Percentiles rank a stretch among this genome's conserved stretches.
phyloP scores from a whole-genome alignment of 768 basidiomycete species.

The Tricholomella constricta region DNA sequence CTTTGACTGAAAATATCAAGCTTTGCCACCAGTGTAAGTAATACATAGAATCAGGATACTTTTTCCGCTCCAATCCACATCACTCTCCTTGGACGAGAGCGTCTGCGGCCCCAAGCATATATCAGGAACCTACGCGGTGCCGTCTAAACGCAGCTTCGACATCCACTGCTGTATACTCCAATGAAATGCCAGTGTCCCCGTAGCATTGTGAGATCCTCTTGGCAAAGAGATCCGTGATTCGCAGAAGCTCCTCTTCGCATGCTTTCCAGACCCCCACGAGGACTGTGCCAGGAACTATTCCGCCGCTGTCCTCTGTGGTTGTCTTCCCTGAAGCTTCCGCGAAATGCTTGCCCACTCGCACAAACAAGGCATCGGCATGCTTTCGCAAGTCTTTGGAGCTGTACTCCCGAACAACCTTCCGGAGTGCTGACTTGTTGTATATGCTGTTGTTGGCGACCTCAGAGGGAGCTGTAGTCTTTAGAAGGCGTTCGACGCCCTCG shows the following conservation, averaged over 20 bases:
- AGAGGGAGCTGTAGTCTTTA: slow-evolving; percentile 74
- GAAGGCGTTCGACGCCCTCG: slow-evolving; percentile 85
- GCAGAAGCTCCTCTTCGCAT: slow-evolving; percentile 81
- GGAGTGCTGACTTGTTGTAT: slow-evolving; percentile 78
- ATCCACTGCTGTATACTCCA: slow-evolving; percentile 77
- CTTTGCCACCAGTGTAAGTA: no score
- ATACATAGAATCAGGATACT: no score
- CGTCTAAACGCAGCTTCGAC: slow-evolving; percentile 79
- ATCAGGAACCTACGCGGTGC: slow-evolving; percentile 42
- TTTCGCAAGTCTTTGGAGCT: slow-evolving; percentile 89
- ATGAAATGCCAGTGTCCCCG: slow-evolving; percentile 62
- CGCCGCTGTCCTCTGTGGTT: slow-evolving; percentile 55
- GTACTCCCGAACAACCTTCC: slow-evolving; percentile 84
- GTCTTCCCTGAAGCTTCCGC: slow-evolving; percentile 75
- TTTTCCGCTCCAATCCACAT: no score
- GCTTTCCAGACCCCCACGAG: slow-evolving; percentile 89
- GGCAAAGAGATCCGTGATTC: slow-evolving; percentile 68
- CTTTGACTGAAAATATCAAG: no score
- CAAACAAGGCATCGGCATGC: slow-evolving; percentile 80
- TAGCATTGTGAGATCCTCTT: slow-evolving; percentile 80
- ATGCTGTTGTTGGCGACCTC: slow-evolving; percentile 76
- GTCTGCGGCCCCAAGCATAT: no score
- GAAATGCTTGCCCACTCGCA: slow-evolving; percentile 96
- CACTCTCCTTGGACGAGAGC: no score
- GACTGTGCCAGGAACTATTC: slow-evolving; percentile 61